Conservation (phyloP, 768 basidiomycete genomes). For the Boletus rubescentipes region DNA sequence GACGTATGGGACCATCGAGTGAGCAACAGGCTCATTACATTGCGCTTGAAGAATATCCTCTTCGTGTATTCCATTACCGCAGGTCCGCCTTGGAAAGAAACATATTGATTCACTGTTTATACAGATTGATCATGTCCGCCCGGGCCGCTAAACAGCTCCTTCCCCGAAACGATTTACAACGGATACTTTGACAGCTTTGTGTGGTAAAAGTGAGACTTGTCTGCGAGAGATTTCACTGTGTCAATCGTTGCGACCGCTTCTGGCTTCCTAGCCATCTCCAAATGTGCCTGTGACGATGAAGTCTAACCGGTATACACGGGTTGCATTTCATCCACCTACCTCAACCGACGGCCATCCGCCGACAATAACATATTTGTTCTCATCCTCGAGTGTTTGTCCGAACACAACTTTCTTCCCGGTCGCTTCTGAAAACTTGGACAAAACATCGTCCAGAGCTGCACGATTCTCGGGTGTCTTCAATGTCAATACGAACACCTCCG, state of each 20-base stretch:
- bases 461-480: constrained; percentile 28
- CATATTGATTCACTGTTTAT: too few relatives aligned
- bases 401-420: constrained; percentile 15
- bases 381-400: constrained; percentile 21
- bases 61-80: too few relatives aligned
- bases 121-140: too few relatives aligned
- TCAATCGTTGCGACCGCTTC: constrained; percentile 5
- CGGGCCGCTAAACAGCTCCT: too few relatives aligned
- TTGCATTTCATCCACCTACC: constrained; percentile 14
- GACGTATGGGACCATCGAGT: too few relatives aligned
- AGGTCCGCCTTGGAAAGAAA: too few relatives aligned
- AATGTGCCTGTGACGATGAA: constrained; percentile 15
- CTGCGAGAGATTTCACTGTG: constrained; percentile 12
- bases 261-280: constrained; percentile 5
- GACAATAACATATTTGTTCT: constrained; percentile 20
- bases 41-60: too few relatives aligned
- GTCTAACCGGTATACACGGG: not conserved
- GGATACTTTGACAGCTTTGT: constrained; percentile 1
- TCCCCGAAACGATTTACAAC: too few relatives aligned
- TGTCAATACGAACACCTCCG: constrained; percentile 16
- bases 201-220: constrained; percentile 15
- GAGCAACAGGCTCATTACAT: too few relatives aligned
- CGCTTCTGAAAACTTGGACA: constrained; percentile 12
- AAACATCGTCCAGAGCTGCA: constrained; percentile 4
- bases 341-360: constrained; percentile 25